Percentiles rank a stretch among this genome's conserved stretches.
These are phyloP conservation scores for Kalanchoe fedtschenkoi DNA, from an alignment of 164 flowering plant species.

Conservation along the genomic window DNA sequence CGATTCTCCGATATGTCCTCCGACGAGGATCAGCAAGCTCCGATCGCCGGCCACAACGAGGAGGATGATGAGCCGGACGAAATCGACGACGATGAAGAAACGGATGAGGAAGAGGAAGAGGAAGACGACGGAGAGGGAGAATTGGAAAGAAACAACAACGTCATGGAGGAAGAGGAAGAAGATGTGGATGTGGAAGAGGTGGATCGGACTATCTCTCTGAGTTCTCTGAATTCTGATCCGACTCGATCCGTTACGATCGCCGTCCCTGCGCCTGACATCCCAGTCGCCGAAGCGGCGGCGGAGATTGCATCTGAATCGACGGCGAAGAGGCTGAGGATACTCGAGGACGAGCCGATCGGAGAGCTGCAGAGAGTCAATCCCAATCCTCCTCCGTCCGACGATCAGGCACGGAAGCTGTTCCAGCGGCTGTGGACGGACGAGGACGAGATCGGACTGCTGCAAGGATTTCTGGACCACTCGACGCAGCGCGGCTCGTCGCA, in stretches of 20 bases:
- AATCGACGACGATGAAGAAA: background rate
- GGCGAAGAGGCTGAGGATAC: background rate
- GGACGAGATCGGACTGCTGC: conserved; percentile 89
- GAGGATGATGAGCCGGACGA: background rate
- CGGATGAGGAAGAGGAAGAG: background rate
- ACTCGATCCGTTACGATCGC: no score
- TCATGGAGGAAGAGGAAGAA: background rate
- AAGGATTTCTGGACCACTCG: conserved; percentile 70
- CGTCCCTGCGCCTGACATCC: background rate
- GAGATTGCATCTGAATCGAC: background rate
- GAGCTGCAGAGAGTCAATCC: background rate
- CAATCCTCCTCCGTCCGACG: conserved; percentile 19
- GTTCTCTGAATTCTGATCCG: no score
- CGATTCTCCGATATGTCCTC: background rate
- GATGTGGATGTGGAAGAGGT: no score
- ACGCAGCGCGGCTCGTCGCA: conserved; percentile 24
- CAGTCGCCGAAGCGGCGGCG: background rate
- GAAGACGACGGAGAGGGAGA: background rate
- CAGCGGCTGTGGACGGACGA: conserved; percentile 95
- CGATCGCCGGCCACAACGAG: background rate
- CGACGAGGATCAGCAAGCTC: background rate
- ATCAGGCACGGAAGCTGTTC: conserved; percentile 56
- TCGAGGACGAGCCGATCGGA: background rate
- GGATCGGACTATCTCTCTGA: no score
- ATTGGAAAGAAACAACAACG: background rate